Base-by-base conservation (phyloP, 768 basidiomycete species). In the Piloderma croceum region DNA sequence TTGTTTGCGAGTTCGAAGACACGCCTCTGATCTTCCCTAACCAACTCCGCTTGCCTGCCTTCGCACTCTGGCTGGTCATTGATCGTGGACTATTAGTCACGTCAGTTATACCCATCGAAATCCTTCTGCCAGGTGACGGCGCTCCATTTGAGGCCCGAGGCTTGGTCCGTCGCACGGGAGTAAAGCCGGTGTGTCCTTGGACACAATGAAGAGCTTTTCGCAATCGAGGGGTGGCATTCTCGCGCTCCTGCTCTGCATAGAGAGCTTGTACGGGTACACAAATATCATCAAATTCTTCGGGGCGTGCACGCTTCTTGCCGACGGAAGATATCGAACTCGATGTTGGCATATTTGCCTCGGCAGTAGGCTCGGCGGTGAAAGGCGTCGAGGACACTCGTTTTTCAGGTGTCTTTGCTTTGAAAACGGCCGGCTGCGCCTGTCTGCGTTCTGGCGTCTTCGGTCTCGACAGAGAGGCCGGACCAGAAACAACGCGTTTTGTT, bases 101-200 rank as follows among this genome's bases (percentile, higher is more conserved):
- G 51, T 87, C 83, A 10, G 63, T 54, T 19, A 71, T 64, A 15
- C 67, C 61, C 24, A 71, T 57, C 18, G 74, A 64, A 21, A 59
- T 47, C 31, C 62, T 61, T 24, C 71, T 70, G 47, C 69, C 70
- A 13, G 83, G 79, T 23, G 82, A 77, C 6, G 70, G 56, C 44
- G 64, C 64, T 9, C 65, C 52, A 15, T 58, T 49, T 10, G 62
- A 56, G 6, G 70, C 64, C 38, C 73, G 76, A 22, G 56, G 38
- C 29, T 60, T 59, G 42, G 68, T 65, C 45, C 73, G 68, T 22
- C 84, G 77, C 22, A 77, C 69, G 3, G 86, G 86, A 2, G 85
- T 88, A 56, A 88, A 89, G 5, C 86, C 80, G 5, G 75, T 68
- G 32, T 82, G n/a, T n/a, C n/a, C n/a, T n/a, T n/a, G 77, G 36